Evolutionary conservation across 352 stramenopile genomes (phyloP).

Genomic region (Phytophthora meadii): DNA sequence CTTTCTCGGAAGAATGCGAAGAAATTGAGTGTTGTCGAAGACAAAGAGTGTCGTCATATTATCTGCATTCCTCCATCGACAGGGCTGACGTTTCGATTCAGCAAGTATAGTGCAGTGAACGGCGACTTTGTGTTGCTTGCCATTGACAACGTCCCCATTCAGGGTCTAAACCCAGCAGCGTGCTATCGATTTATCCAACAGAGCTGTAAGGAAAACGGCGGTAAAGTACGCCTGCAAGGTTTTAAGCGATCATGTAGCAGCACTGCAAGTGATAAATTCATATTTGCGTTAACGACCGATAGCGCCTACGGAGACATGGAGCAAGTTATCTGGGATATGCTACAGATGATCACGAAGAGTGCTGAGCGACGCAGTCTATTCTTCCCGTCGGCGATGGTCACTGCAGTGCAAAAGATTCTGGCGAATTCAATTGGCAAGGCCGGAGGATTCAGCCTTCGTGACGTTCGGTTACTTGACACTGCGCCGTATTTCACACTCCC

Average conservation of each 20-base stretch:
- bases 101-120: constrained; percentile 57
- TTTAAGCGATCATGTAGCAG: constrained; percentile 32
- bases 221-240: constrained; percentile 29
- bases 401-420: constrained; percentile 72
- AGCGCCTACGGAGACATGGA: constrained; percentile 81
- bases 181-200: constrained; percentile 51
- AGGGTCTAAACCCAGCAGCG: constrained; percentile 41
- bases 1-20: constrained; percentile 44
- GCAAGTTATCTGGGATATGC: constrained; percentile 78
- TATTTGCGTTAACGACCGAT: constrained; percentile 68
- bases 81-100: constrained; percentile 63
- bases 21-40: constrained; percentile 59
- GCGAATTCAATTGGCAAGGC: constrained; percentile 70
- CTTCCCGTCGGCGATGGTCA: constrained; percentile 71
- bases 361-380: constrained; percentile 72
- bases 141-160: constrained; percentile 54
- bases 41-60: constrained; percentile 41
- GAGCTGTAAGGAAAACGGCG: constrained; percentile 26
- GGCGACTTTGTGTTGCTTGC: constrained; percentile 77
- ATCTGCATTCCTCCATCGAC: constrained; percentile 56
- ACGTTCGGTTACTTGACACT: constrained; percentile 60
- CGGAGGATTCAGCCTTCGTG: constrained; percentile 60
- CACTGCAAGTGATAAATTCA: constrained; percentile 49
- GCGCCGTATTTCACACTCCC: constrained; percentile 50
- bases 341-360: constrained; percentile 72